Conservation (phyloP, 2,329 filamentous ascomycete species). For the Ilyonectria sp. region DNA sequence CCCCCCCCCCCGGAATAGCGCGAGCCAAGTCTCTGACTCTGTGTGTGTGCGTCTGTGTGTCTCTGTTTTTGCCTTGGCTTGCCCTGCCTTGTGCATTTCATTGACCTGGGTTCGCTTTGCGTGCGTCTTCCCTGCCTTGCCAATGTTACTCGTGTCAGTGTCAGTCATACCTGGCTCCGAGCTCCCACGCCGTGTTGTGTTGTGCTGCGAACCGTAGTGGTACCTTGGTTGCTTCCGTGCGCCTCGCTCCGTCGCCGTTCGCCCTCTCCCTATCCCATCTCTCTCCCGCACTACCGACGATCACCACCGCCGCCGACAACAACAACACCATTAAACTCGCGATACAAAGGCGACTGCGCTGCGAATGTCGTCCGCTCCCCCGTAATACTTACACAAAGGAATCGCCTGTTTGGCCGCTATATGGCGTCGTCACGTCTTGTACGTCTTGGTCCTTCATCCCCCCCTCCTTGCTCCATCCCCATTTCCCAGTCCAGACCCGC, state of each 20-base stretch:
- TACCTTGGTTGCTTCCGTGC: conserved; percentile 8
- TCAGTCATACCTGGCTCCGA: neutral
- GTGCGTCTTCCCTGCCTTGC: conserved; percentile 1
- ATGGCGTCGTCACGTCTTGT: conserved; percentile 32
- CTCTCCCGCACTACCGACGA: conserved; percentile 8
- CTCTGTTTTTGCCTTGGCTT: conserved; percentile 3
- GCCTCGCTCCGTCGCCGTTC: neutral
- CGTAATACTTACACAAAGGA: conserved; percentile 11
- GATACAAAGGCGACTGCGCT: conserved; percentile 15
- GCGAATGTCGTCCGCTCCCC: conserved; percentile 10
- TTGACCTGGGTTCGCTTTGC: neutral
- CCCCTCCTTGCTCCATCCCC: conserved; percentile 25
- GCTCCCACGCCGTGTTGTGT: neutral
- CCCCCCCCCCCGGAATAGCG: conserved; percentile 1
- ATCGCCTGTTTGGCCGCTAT: conserved; percentile 23
- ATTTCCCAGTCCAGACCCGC: conserved; percentile 24
- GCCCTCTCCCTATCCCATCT: conserved; percentile 1
- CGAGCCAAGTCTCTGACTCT: neutral
- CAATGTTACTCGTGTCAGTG: neutral
- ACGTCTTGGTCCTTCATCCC: conserved; percentile 24
- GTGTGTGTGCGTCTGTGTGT: conserved; percentile 8
- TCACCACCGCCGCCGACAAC: conserved; percentile 1
- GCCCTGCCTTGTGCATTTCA: conserved; percentile 10
- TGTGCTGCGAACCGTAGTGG: conserved; percentile 1
- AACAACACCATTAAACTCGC: conserved; percentile 6